phyloP scores from a whole-genome alignment of 768 basidiomycete species.

The Ephemerocybe angulata region DNA sequence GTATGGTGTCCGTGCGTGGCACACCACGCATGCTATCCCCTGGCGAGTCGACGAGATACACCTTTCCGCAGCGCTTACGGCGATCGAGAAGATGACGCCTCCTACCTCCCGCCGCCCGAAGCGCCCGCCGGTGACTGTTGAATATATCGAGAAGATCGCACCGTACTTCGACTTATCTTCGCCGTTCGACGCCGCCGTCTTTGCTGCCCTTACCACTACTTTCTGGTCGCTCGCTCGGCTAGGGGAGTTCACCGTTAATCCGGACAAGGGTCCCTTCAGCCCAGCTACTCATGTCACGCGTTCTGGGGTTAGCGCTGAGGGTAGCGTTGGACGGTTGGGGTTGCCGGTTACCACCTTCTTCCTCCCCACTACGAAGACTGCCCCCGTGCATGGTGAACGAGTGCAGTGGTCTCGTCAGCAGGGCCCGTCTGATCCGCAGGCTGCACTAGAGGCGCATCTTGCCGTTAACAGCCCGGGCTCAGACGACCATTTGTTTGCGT shows the following conservation, averaged over 20 bases:
- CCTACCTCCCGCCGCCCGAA: slow-evolving; percentile 7
- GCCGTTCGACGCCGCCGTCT: slow-evolving; percentile 19
- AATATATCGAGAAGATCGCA: not conserved
- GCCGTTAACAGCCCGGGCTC: slow-evolving; percentile 17
- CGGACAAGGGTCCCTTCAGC: slow-evolving; percentile 12
- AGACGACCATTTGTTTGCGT: slow-evolving; percentile 10
- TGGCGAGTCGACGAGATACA: not conserved
- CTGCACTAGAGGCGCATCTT: slow-evolving; percentile 20
- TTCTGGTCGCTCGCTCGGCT: slow-evolving; percentile 13
- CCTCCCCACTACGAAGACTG: slow-evolving; percentile 25
- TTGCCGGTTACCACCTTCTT: slow-evolving; percentile 20
- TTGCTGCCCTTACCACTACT: slow-evolving; percentile 16
- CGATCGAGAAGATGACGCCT: slow-evolving; percentile 4
- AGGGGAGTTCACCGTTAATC: slow-evolving; percentile 22
- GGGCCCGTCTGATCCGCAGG: slow-evolving; percentile 13
- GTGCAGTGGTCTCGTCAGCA: slow-evolving; percentile 12
- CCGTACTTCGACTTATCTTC: slow-evolving; percentile 7
- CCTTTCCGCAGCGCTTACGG: slow-evolving; percentile 2
- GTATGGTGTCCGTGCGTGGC: slow-evolving; percentile 36
- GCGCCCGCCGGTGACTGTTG: slow-evolving; percentile 3
- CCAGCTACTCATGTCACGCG: slow-evolving; percentile 7
- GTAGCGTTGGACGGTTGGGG: slow-evolving; percentile 19
- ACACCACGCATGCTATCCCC: slow-evolving; percentile 25
- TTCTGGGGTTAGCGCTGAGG: slow-evolving; percentile 12
- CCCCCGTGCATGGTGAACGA: not conserved